phyloP scores from a whole-genome alignment of 1,284 basidiomycete species.

The Ceraceosorus guamensis region DNA sequence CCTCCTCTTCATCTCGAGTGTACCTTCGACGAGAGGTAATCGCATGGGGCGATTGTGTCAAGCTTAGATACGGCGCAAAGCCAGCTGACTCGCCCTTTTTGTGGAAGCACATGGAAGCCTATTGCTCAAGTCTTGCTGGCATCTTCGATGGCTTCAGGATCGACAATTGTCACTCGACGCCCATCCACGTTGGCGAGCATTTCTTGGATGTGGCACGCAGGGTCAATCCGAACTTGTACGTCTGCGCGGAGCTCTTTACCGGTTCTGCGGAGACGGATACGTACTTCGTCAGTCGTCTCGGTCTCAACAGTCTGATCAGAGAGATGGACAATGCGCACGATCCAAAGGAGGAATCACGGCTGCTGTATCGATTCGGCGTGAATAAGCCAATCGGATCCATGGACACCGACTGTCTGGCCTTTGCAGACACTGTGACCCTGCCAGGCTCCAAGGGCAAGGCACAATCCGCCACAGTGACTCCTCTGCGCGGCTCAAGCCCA shows the following conservation, averaged over 20 bases:
- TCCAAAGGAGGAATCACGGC: conserved; percentile 38
- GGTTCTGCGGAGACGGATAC: conserved; percentile 75
- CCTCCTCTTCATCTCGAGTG: conserved; percentile 85
- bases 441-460: conserved; percentile 12
- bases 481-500: conserved; percentile 31
- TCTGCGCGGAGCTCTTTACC: conserved; percentile 94
- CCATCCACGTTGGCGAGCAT: conserved; percentile 79
- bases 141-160: conserved; percentile 91
- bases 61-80: conserved; percentile 69
- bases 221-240: conserved; percentile 82
- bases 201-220: conserved; percentile 86
- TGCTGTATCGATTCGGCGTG: conserved; percentile 40
- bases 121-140: conserved; percentile 64
- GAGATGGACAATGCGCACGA: conserved; percentile 44
- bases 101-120: conserved; percentile 78
- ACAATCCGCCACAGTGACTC: conserved; percentile 19
- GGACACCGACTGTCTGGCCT: conserved; percentile 32
- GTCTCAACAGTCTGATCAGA: conserved; percentile 41
- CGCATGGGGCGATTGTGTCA: conserved; percentile 95
- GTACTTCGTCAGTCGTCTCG: conserved; percentile 39
- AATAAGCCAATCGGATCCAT: conserved; percentile 43
- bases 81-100: conserved; percentile 76
- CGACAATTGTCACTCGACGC: conserved; percentile 97
- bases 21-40: conserved; percentile 94
- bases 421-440: conserved; percentile 54